Base-by-base conservation (phyloP, 331 rosid genomes). In the Quercus phellos region DNA sequence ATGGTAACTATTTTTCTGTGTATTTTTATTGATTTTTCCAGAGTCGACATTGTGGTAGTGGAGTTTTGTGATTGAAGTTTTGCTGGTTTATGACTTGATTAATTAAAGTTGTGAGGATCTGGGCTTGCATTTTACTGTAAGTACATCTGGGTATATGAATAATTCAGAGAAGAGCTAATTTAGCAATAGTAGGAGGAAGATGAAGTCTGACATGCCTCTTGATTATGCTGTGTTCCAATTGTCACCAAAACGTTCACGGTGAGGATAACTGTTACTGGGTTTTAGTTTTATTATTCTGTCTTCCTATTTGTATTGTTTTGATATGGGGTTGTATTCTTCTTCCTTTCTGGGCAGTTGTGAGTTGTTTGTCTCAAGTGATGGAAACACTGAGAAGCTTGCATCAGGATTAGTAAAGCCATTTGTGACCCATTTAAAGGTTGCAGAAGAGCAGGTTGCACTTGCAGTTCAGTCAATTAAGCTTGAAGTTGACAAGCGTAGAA, bases 371-470 rank as follows among this genome's bases (percentile, higher is more conserved):
- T 93, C 90, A 68, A 83, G 92, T 68, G 84, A 84, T 24, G 99
- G 97, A 61, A 79, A 86, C 80, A 86, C 89, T 2, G 98, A 95
- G 87, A 95, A 91, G 75, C 88, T 95, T 38, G 96, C 98, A 12
- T 91, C 98, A 22, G 99, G 99, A 29, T 89, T 87, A 35, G 94
- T 93, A 12, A 93, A 93, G 80, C 98, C 97, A 69, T 95, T 91
- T 84, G 84, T 86, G 79, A 82, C 91, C 82, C 96, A 95, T 86
- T 87, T 93, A 76, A 93, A 93, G 88, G 88, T 80, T 83, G 97
- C 84, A 29, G 94, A 95, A 77, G 96, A 95, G 87, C 94, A 93
- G 91, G 89, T 82, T 87, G 90, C 94, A 27, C 89, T 73, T 67
- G 80, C 97, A 10, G 94, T 79, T 75, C 93, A 77, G 77, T 83